phyloP scores from a whole-genome alignment of 345 rosid species.

The Citrus mangshanensis region DNA sequence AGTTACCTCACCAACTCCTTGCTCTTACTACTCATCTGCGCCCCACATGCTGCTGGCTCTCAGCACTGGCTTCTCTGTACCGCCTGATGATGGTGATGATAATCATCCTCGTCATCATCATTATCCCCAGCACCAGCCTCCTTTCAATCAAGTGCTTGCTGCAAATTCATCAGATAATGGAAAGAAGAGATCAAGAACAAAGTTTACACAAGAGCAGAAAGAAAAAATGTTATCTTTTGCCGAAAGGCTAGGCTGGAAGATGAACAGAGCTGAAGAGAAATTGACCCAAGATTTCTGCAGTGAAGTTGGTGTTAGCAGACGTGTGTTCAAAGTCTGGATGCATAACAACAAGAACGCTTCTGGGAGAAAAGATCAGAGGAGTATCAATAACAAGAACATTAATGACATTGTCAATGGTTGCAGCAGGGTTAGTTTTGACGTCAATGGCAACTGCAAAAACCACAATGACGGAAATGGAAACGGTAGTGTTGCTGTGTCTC shows the following conservation, averaged over 20 bases:
- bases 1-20: conserved; percentile 59
- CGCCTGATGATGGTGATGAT: conserved; percentile 30
- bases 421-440: conserved; percentile 1
- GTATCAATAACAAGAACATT: not conserved
- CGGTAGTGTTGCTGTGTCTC: conserved; percentile 18
- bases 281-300: conserved; percentile 48
- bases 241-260: conserved; percentile 69
- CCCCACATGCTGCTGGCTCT: conserved; percentile 57
- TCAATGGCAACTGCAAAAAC: not conserved
- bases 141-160: conserved; percentile 12
- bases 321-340: conserved; percentile 85
- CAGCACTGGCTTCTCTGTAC: conserved; percentile 37
- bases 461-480: conserved; percentile 13
- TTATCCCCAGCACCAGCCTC: not conserved
- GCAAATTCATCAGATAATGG: conserved; percentile 14
- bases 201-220: conserved; percentile 66
- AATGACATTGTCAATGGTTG: conserved; percentile 3
- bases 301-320: conserved; percentile 58
- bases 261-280: conserved; percentile 54
- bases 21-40: conserved; percentile 60
- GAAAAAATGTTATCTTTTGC: conserved; percentile 65
- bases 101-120: conserved; percentile 18
- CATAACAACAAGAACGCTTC: conserved; percentile 63
- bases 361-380: conserved; percentile 30
- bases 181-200: conserved; percentile 63